phyloP scores from a whole-genome alignment of 2,329 filamentous ascomycete species.

The Pestalotiopsis sp. region DNA sequence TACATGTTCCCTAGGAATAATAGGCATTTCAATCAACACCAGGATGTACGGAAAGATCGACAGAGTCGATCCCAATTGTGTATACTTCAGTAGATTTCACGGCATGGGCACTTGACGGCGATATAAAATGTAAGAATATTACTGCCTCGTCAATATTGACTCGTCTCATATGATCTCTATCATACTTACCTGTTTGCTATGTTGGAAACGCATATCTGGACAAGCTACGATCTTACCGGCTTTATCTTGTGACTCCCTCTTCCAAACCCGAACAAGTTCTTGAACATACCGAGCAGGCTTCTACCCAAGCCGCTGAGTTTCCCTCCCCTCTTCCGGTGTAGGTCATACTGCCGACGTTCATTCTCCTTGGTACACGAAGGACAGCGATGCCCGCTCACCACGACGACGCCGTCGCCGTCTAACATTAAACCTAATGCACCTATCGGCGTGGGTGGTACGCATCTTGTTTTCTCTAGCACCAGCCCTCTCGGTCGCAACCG shows the following conservation, averaged over 20 bases:
- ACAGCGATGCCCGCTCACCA: constrained; percentile 1
- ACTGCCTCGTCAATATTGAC: too few species aligned
- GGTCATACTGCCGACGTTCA: neutral
- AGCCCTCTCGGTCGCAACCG: neutral
- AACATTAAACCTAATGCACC: neutral
- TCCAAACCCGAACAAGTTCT: neutral
- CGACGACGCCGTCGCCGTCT: constrained; percentile 1
- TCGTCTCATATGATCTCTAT: neutral
- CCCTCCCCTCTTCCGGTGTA: neutral
- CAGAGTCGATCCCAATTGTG: too few species aligned
- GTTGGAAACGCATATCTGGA: neutral
- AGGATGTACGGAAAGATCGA: too few species aligned
- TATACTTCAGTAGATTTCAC: too few species aligned
- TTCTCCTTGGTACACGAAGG: neutral
- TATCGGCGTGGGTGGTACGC: neutral
- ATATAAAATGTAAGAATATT: too few species aligned
- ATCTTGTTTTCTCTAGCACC: neutral
- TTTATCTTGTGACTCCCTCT: neutral
- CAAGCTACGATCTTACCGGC: neutral
- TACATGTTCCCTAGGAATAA: too few species aligned
- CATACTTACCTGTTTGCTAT: neutral
- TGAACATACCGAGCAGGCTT: neutral
- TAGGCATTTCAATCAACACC: too few species aligned
- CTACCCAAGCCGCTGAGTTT: neutral
- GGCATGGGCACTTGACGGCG: too few species aligned